These are phyloP conservation scores for Syzygium malaccense DNA, from an alignment of 441 rosid genomes.

Conservation along the genomic window DNA sequence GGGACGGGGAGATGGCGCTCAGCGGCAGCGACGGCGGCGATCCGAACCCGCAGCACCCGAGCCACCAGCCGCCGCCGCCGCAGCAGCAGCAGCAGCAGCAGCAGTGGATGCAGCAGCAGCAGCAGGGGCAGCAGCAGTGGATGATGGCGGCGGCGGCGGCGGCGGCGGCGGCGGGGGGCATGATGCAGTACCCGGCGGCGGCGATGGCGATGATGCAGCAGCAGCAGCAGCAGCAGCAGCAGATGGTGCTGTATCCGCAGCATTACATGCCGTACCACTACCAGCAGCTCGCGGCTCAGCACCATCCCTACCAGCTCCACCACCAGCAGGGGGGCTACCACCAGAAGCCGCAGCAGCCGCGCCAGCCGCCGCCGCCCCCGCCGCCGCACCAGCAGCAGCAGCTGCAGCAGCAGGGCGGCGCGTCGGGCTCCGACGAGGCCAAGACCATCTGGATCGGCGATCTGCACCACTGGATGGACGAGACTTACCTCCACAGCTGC, in stretches of 20 bases:
- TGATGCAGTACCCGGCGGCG: conserved; percentile 60
- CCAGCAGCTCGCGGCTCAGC: conserved; percentile 37
- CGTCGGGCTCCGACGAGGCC: conserved; percentile 36
- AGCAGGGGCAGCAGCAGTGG: conserved; percentile 40
- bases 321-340: conserved; percentile 20
- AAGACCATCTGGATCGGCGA: conserved; percentile 76
- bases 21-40: conserved; percentile 58
- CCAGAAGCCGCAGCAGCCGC: conserved; percentile 22
- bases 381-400: not conserved
- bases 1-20: conserved; percentile 50
- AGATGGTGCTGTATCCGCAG: conserved; percentile 83
- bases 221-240: conserved; percentile 47
- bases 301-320: conserved; percentile 11
- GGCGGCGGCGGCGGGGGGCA: conserved; percentile 32
- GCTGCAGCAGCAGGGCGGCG: conserved; percentile 28
- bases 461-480: conserved; percentile 78
- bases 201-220: conserved; percentile 77
- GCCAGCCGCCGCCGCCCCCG: conserved; percentile 10
- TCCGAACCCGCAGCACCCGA: conserved; percentile 28
- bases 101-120: conserved; percentile 23
- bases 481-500: conserved; percentile 57
- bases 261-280: conserved; percentile 38
- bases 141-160: conserved; percentile 51
- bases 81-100: conserved; percentile 19
- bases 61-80: conserved; percentile 8